Conservation (phyloP, 108 stramenopile species). For the Licmophora abbreviata region DNA sequence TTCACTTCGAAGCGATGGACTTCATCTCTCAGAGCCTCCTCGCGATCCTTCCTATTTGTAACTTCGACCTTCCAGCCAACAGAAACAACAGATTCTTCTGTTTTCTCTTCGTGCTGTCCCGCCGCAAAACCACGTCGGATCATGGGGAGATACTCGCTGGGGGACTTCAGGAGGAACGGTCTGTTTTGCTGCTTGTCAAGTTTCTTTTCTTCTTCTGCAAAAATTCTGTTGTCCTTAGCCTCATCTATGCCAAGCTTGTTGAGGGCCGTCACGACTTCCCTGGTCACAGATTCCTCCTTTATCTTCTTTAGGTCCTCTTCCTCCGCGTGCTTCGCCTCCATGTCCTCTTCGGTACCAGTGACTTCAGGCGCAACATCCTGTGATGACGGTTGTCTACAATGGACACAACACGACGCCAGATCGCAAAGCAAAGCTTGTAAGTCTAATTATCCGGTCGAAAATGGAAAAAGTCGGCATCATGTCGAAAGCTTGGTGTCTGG, state of each 20-base stretch:
- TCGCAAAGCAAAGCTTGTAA: too few species aligned
- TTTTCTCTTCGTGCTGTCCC: conserved; percentile 30
- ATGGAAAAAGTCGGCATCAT: too few species aligned
- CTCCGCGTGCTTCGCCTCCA: conserved; percentile 9
- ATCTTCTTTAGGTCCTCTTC: not conserved
- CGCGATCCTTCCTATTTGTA: conserved; percentile 71
- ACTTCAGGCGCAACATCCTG: conserved; percentile 15
- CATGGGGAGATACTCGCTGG: conserved; percentile 74
- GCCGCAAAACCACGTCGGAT: conserved; percentile 55
- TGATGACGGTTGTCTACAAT: too few species aligned
- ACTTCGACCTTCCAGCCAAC: conserved; percentile 81
- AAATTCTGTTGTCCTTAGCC: not conserved
- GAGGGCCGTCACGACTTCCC: not conserved
- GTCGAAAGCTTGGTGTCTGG: too few species aligned
- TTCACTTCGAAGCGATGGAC: conserved; percentile 71
- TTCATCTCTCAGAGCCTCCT: conserved; percentile 72
- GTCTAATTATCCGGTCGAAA: too few species aligned
- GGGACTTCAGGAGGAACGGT: conserved; percentile 7
- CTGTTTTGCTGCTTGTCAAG: conserved; percentile 1
- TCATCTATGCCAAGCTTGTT: not conserved
- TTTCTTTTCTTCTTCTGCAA: not conserved
- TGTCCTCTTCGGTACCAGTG: conserved; percentile 18
- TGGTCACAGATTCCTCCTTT: not conserved
- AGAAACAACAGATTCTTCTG: conserved; percentile 56
- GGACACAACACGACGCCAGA: too few species aligned